Evolutionary conservation across 371 early-diverging fungal genomes (phyloP).

Genomic region (Mortierella sp.): DNA sequence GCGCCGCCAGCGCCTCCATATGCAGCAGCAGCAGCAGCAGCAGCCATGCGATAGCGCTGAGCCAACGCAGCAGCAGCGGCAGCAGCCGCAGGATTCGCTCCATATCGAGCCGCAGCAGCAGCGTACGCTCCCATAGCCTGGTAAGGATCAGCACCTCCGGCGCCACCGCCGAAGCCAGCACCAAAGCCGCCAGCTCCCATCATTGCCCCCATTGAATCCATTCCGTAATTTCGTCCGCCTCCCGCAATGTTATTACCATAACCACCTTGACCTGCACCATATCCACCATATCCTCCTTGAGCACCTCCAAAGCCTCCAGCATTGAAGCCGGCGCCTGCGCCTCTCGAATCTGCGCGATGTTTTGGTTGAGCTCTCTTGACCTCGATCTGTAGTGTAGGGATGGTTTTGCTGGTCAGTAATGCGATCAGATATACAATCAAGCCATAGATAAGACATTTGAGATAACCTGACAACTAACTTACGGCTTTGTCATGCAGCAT

Average conservation of each 20-base stretch:
- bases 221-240: slow-evolving; percentile 32
- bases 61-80: slow-evolving; percentile 60
- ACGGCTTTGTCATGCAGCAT: slow-evolving; percentile 70
- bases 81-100: slow-evolving; percentile 60
- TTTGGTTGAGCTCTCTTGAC: slow-evolving; percentile 67
- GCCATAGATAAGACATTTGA: background rate
- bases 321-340: slow-evolving; percentile 7
- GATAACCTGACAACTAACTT: slow-evolving; percentile 14
- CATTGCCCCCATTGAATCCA: slow-evolving; percentile 35
- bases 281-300: slow-evolving; percentile 25
- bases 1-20: slow-evolving; percentile 26
- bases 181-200: slow-evolving; percentile 52
- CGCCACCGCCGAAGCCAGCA: slow-evolving; percentile 41
- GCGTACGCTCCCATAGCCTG: slow-evolving; percentile 43
- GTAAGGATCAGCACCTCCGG: slow-evolving; percentile 40
- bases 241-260: slow-evolving; percentile 22
- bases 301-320: slow-evolving; percentile 8
- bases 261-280: slow-evolving; percentile 26
- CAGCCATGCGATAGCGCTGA: slow-evolving; percentile 44
- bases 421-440: background rate
- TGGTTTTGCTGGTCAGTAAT: background rate
- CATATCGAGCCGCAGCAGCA: slow-evolving; percentile 55
- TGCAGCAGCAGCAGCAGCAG: slow-evolving; percentile 42
- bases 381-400: slow-evolving; percentile 58
- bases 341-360: slow-evolving; percentile 54